phyloP scores from a whole-genome alignment of 192 early-diverging fungal genomes.

The Coemansia aciculifera region DNA sequence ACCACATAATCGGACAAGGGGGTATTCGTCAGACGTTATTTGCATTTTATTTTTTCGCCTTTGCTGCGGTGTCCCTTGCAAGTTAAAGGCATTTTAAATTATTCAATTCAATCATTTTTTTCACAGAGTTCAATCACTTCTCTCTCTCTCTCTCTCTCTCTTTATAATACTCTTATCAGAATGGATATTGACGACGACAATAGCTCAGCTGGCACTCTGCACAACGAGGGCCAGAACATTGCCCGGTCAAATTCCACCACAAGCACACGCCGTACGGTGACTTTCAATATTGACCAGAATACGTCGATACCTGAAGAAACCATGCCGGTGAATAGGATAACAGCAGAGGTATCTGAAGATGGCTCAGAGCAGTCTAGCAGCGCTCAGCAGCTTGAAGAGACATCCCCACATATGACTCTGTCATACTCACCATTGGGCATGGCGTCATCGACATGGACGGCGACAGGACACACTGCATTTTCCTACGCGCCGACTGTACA shows the following conservation, averaged over 20 bases:
- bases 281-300: neutral
- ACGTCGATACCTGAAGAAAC: neutral
- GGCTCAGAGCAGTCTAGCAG: neutral
- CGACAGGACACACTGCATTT: neutral
- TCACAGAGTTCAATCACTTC: neutral
- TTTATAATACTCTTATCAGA: neutral
- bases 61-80: neutral
- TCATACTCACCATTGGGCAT: constrained; percentile 35
- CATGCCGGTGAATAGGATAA: neutral
- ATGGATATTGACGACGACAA: constrained; percentile 14
- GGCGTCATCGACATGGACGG: constrained; percentile 23
- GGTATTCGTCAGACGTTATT: neutral
- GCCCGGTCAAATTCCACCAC: neutral
- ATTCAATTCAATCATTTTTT: neutral
- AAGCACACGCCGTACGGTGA: neutral
- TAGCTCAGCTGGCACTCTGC: neutral
- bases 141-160: neutral
- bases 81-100: neutral
- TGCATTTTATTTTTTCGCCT: neutral
- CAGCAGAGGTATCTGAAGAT: neutral
- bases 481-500: constrained; percentile 14
- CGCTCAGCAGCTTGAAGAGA: neutral
- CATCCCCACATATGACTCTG: neutral
- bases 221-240: neutral
- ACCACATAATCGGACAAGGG: neutral